Conservation (phyloP, 1,284 basidiomycete genomes). For the Coniophora puteana region DNA sequence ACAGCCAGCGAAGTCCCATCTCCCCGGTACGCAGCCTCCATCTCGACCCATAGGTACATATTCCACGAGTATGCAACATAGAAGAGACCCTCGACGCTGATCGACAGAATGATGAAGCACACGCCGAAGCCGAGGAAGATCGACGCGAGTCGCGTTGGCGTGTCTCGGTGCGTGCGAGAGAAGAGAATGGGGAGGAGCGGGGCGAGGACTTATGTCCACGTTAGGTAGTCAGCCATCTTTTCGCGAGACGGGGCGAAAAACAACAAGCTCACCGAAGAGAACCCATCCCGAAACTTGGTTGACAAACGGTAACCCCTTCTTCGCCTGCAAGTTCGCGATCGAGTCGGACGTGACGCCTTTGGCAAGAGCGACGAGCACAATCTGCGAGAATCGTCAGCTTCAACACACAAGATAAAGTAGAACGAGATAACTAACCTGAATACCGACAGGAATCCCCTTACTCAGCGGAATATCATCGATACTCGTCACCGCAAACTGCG, state of each 20-base stretch:
- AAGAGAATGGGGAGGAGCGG: slow-evolving; percentile 48
- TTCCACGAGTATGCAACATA: slow-evolving; percentile 66
- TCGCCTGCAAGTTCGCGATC: slow-evolving; percentile 56
- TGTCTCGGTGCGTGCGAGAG: slow-evolving; percentile 30
- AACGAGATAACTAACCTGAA: slow-evolving; percentile 35
- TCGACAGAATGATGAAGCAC: slow-evolving; percentile 78
- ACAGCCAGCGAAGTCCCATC: too few species aligned
- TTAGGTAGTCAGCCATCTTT: too few species aligned
- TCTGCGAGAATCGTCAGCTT: slow-evolving; percentile 15
- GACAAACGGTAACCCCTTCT: slow-evolving; percentile 59
- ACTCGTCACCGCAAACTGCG: slow-evolving; percentile 10
- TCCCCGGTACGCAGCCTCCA: slow-evolving; percentile 50
- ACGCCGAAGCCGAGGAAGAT: slow-evolving; percentile 75
- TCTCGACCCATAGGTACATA: slow-evolving; percentile 66
- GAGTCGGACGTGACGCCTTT: slow-evolving; percentile 58
- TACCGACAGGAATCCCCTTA: slow-evolving; percentile 8
- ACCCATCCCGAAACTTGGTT: slow-evolving; percentile 71
- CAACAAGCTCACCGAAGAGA: slow-evolving; percentile 49
- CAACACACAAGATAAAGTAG: background rate
- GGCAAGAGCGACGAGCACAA: slow-evolving; percentile 40
- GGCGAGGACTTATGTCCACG: too few species aligned
- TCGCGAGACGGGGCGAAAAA: too few species aligned
- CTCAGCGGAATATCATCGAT: background rate
- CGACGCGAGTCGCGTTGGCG: slow-evolving; percentile 47
- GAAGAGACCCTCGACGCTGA: slow-evolving; percentile 83